Base-by-base conservation (phyloP, 2,329 filamentous ascomycete genomes). In the Fusarium sp. region DNA sequence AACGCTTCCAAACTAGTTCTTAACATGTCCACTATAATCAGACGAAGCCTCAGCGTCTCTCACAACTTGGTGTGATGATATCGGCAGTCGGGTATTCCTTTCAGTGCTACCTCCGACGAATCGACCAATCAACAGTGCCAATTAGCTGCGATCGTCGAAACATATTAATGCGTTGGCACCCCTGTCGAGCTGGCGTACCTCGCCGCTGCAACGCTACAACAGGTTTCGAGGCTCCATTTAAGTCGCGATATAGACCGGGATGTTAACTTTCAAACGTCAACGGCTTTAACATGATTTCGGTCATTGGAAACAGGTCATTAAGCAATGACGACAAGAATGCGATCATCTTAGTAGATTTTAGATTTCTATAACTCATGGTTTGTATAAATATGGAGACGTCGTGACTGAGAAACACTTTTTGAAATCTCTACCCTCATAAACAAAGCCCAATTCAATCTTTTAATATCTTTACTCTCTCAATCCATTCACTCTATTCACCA, bases 121-220 rank as follows among this genome's bases (percentile, higher is more conserved):
- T 33, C 49, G 7, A 3, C 66, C 62, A 69, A 67, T 69, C 10
- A 49, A 3, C 36, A 23, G 4, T 0, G 4, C 13, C 57, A 61
- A 45, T 50, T 49, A 10, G 23, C 16, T 41, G 40, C 26, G 62
- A 69, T 69, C 50, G 38, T 38, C 60, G 12, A 20, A 38, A 51
- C 54, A 23, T 30, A 18, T 64, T 55, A 66, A 69, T 67, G 67
- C 66, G 30, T 34, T 41, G 47, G 26, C 42, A 70, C 47, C 62
- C 42, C 57, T 69, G 67, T 53, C 36, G 23, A 67, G 67, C 66
- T 70, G 66, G 52, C 55, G 53, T 61, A 52, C 36, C 62, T 67
- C 42, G 31, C 49, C 62, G 50, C 13, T 69, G 67, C 47, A 59
- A 69, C 67, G 66, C 62, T 67, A 54, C 62, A 69, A 40, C 67